These are phyloP conservation scores for Annulohypoxylon moriforme DNA, from an alignment of 495 filamentous ascomycete species.

Conservation along the genomic window DNA sequence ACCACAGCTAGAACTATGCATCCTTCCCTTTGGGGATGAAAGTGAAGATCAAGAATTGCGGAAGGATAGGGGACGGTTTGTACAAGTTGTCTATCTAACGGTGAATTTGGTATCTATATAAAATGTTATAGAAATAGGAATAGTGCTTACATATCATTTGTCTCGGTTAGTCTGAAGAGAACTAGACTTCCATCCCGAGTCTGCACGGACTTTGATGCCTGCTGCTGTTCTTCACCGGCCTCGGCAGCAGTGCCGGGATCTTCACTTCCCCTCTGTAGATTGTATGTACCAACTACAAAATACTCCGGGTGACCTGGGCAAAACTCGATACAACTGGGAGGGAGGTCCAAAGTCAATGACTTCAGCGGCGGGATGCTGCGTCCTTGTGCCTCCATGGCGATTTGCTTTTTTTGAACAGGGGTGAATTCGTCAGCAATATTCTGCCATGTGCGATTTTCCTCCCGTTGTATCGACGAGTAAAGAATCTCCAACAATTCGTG, in stretches of 20 bases:
- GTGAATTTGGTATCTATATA: constrained; percentile 34
- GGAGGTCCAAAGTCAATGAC: constrained; percentile 65
- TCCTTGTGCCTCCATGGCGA: constrained; percentile 33
- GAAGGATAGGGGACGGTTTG: constrained; percentile 68
- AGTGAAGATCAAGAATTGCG: constrained; percentile 88
- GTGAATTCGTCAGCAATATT: neutral
- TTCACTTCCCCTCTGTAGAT: constrained; percentile 68
- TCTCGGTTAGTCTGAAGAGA: constrained; percentile 66
- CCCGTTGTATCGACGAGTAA: neutral
- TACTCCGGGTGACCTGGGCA: constrained; percentile 71
- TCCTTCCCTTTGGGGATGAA: constrained; percentile 66
- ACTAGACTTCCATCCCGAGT: constrained; percentile 78
- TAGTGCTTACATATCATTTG: constrained; percentile 63
- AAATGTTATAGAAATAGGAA: neutral
- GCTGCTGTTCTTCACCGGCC: constrained; percentile 34
- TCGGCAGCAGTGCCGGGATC: constrained; percentile 43
- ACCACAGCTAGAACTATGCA: constrained; percentile 72
- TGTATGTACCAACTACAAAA: constrained; percentile 89
- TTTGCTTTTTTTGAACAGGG: constrained; percentile 1
- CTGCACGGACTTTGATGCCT: constrained; percentile 55
- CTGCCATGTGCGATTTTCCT: neutral
- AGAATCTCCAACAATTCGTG: neutral
- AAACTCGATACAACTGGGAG: constrained; percentile 89
- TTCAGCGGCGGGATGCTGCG: constrained; percentile 48
- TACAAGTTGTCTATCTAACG: constrained; percentile 49